Conservation (phyloP, 352 stramenopile genomes). For the Lagenidium sp. region DNA sequence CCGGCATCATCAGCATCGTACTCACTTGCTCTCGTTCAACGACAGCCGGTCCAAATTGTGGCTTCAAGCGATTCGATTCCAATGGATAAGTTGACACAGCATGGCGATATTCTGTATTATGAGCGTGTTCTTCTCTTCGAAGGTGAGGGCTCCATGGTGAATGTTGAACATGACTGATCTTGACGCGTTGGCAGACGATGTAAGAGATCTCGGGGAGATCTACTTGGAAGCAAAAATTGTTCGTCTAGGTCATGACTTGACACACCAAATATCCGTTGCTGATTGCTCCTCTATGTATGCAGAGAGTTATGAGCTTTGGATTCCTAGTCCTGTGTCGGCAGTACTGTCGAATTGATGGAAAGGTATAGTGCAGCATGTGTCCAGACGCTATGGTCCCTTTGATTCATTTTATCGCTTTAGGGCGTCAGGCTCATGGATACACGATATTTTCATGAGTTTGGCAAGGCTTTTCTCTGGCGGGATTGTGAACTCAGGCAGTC, state of each 20-base stretch:
- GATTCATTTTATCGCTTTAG: conserved; percentile 7
- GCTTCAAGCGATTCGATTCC: conserved; percentile 26
- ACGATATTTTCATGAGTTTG: conserved; percentile 62
- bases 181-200: conserved; percentile 39
- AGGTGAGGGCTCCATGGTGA: conserved; percentile 13
- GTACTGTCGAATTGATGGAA: conserved; percentile 48
- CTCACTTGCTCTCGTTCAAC: too few relatives aligned
- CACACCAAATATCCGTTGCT: too few relatives aligned
- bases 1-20: too few relatives aligned
- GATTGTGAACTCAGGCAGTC: conserved; percentile 37
- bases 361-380: conserved; percentile 18
- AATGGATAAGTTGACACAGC: conserved; percentile 40
- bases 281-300: too few relatives aligned
- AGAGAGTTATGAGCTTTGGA: too few relatives aligned
- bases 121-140: conserved; percentile 51
- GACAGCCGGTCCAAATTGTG: conserved; percentile 1
- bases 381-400: neutral
- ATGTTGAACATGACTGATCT: neutral
- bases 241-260: too few relatives aligned
- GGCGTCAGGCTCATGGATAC: conserved; percentile 38
- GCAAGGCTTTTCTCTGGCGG: conserved; percentile 34
- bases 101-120: conserved; percentile 47
- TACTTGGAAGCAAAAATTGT: conserved; percentile 48
- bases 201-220: conserved; percentile 56
- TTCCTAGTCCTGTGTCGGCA: conserved; percentile 59